Base-by-base conservation (phyloP, 164 flowering plant genomes). In the Saururus chinensis region DNA sequence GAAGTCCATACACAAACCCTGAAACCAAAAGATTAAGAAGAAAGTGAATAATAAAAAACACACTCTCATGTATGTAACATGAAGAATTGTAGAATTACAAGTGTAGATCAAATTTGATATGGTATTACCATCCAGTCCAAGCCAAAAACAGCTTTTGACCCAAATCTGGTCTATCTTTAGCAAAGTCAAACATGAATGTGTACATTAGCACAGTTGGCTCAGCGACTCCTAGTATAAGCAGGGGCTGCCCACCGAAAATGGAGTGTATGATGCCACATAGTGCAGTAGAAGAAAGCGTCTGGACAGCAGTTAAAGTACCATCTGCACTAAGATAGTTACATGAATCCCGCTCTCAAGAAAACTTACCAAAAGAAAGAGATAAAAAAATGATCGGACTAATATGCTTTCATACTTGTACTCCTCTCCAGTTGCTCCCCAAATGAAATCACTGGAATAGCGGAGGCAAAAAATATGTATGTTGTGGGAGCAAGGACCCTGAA, bases 1-100 rank as follows among this genome's bases (percentile, higher is more conserved):
- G 97, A 88, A 4, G 97, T 93, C 98, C 98, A 93, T 8, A 88
- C 92, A 66, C 97, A 93, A 60, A 93, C 98, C 98, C 98, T 86
- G 70, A 55, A 70, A 49, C 48, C 8, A 60, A 51, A 26, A 60
- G 61, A 60, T 40, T 37, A 40, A 19, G 23, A 24, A 61, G 19
- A 49, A 7, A n/a, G 7, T 16, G 37, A 56, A 22, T 23, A 25
- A 25, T 11, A 40, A 30, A 21, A 59, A 23, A 14, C 14, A 13
- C 2, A 21, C 5, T 35, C 23, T 7, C 40, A 58, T 9, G 7
- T n/a, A 58, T 17, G 30, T 21, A 30, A 23, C 37, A 56, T 0
- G 25, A 40, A 35, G 22, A 19, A 58, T 11, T 19, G 35, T 12
- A 37, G 7, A 30, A 20, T 58, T n/a, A 37, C 19, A 19, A 30